Conservation (phyloP, 2,329 filamentous ascomycete genomes). For the Trichothecium roseum region DNA sequence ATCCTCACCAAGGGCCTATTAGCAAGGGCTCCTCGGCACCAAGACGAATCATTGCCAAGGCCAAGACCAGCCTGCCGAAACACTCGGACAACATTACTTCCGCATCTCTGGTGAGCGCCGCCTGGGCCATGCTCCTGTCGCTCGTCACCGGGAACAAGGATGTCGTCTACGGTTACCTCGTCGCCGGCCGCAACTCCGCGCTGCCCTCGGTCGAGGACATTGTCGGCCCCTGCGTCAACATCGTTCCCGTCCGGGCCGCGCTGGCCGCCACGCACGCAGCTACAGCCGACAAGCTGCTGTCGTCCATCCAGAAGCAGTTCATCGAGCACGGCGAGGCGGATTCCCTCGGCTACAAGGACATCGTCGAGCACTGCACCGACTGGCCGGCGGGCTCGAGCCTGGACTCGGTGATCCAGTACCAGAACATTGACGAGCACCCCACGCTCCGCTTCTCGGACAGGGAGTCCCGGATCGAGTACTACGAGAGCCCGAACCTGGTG, state of each 20-base stretch:
- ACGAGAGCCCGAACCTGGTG: too few relatives aligned
- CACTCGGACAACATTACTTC: slow-evolving; percentile 6
- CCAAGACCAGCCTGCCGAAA: slow-evolving; percentile 1
- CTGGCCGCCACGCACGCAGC: slow-evolving; percentile 10
- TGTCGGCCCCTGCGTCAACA: slow-evolving; percentile 28
- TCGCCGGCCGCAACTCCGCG: slow-evolving; percentile 25
- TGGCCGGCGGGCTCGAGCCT: slow-evolving; percentile 7
- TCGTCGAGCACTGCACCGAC: slow-evolving; percentile 8
- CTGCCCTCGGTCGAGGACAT: slow-evolving; percentile 21
- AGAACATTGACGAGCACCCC: slow-evolving; percentile 9
- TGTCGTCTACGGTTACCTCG: slow-evolving; percentile 28
- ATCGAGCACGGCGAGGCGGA: slow-evolving; percentile 7
- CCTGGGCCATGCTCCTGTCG: slow-evolving; percentile 27
- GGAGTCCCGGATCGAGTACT: too few relatives aligned
- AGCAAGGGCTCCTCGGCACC: background rate
- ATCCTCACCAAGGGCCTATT: background rate
- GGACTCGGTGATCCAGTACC: slow-evolving; percentile 9
- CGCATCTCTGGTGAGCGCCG: slow-evolving; percentile 27
- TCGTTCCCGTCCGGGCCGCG: slow-evolving; percentile 26
- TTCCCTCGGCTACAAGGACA: slow-evolving; percentile 8
- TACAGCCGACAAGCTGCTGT: slow-evolving; percentile 4
- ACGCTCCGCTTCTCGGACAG: too few relatives aligned
- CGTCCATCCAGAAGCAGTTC: slow-evolving; percentile 8
- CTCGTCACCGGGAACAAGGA: slow-evolving; percentile 22
- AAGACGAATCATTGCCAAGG: background rate